These are phyloP conservation scores for Cardamine chenopodiifolia DNA, from an alignment of 345 rosid genomes.

Conservation along the genomic window DNA sequence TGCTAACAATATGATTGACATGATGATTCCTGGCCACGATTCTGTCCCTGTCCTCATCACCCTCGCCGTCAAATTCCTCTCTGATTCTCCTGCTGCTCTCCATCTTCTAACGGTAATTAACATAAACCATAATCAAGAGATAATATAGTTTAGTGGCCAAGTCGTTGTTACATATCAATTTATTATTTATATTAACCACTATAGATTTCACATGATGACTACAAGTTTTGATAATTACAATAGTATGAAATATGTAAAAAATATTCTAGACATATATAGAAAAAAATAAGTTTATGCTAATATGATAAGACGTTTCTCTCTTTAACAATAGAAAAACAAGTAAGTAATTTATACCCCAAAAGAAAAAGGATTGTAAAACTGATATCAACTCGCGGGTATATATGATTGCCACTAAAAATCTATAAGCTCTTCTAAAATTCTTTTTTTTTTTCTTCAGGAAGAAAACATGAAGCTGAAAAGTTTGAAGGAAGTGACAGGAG, in stretches of 20 bases:
- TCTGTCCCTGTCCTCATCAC: constrained; percentile 96
- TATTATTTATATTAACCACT: not conserved
- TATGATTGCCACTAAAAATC: constrained; percentile 11
- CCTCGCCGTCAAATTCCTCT: constrained; percentile 81
- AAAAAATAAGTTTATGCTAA: too few species aligned
- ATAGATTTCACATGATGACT: not conserved
- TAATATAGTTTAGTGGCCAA: not conserved
- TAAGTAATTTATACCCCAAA: too few species aligned
- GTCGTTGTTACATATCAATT: not conserved
- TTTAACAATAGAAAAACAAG: too few species aligned
- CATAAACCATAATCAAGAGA: not conserved
- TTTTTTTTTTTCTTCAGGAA: constrained; percentile 48
- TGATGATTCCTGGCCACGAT: constrained; percentile 99
- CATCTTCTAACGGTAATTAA: constrained; percentile 63
- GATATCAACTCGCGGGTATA: constrained; percentile 8
- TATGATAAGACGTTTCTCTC: too few species aligned
- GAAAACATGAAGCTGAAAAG: constrained; percentile 82
- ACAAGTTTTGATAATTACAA: not conserved
- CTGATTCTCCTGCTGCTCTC: constrained; percentile 79
- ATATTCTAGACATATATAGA: too few species aligned
- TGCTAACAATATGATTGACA: constrained; percentile 88
- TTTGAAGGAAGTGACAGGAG: constrained; percentile 60
- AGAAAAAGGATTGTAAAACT: too few species aligned
- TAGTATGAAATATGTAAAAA: not conserved
- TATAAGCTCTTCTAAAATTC: not conserved